Evolutionary conservation across 2,329 filamentous ascomycete genomes (phyloP).

Genomic region (Helicocarpus griseus): DNA sequence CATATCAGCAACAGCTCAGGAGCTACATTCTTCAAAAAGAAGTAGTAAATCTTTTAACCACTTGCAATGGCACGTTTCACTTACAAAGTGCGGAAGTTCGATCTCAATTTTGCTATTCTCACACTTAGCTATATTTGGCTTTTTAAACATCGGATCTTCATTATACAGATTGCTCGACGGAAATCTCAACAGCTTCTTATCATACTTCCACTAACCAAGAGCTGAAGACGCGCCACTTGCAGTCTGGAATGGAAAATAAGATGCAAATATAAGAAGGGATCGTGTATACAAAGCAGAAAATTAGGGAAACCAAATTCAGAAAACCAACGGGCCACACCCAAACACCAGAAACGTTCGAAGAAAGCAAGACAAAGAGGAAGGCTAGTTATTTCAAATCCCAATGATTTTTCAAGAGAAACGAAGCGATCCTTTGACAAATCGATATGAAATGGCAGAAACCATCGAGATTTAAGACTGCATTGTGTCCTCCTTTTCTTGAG

Average conservation of each 20-base stretch:
- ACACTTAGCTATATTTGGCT: not conserved
- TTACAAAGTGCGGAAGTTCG: not conserved
- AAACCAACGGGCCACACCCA: not conserved
- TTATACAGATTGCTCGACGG: not conserved
- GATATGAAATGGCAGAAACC: not conserved
- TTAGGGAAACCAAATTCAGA: not conserved
- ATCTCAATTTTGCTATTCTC: not conserved
- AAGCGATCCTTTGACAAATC: not conserved
- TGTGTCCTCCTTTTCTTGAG: not conserved
- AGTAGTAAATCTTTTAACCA: too few species aligned
- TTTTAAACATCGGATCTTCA: too few species aligned
- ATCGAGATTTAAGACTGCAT: not conserved
- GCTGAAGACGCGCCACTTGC: too few species aligned
- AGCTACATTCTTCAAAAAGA: too few species aligned
- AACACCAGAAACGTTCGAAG: not conserved
- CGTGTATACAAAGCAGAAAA: not conserved
- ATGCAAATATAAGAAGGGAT: not conserved
- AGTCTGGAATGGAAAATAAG: not conserved
- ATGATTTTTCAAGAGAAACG: not conserved
- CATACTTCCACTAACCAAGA: too few species aligned
- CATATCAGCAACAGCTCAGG: too few species aligned
- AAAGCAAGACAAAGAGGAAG: not conserved
- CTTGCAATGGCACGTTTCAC: too few species aligned
- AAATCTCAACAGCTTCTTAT: too few species aligned
- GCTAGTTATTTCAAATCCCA: not conserved